Base-by-base conservation (phyloP, 2,329 filamentous ascomycete genomes). In the Lachnellula hyalina region DNA sequence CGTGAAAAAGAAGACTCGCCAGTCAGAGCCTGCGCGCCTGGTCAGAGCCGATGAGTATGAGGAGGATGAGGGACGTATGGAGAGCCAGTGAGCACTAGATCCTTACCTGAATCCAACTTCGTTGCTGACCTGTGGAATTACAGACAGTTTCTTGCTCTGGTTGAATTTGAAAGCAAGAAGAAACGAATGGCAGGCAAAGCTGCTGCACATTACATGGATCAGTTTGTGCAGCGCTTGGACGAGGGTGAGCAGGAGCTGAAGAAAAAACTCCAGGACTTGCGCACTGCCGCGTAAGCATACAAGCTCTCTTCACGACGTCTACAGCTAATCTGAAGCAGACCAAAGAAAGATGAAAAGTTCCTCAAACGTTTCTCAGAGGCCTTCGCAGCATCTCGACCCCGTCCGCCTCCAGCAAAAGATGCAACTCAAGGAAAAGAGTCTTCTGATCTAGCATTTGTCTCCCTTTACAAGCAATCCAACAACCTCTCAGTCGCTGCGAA, bases 11-110 rank as follows among this genome's bases (percentile, higher is more conserved):
- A 63, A 57, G 28, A 52, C 41, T 32, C 56, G 59, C 44, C 60
- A 58, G 51, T 62, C 61, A 5, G 64, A 65, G 47, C 61, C 60
- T 28, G 47, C 50, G 40, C 52, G 53, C 9, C 32, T 46, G 32
- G 38, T n/a, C 7, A 56, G 47, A 35, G 52, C 38, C 1, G 61
- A 65, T 54, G 66, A 66, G 51, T 62, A 64, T 35, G 60, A 63
- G 8, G 61, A 64, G 28, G 64, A 68, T 57, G 56, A 59, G 12
- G 65, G 62, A 25, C 54, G 63, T 3, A 54, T 54, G 49, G 61
- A 65, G 48, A 63, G 60, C 56, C 62, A 66, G 66, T 68, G 60
- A 45, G 65, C 21, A 47, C 6, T 34, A 17, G 5, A n/a, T 15
- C 4, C 3, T 48, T 40, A 17, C 2, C 17, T 15, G 17, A 8